Conservation (phyloP, 2,329 filamentous ascomycete species). For the Beauveria sp. region DNA sequence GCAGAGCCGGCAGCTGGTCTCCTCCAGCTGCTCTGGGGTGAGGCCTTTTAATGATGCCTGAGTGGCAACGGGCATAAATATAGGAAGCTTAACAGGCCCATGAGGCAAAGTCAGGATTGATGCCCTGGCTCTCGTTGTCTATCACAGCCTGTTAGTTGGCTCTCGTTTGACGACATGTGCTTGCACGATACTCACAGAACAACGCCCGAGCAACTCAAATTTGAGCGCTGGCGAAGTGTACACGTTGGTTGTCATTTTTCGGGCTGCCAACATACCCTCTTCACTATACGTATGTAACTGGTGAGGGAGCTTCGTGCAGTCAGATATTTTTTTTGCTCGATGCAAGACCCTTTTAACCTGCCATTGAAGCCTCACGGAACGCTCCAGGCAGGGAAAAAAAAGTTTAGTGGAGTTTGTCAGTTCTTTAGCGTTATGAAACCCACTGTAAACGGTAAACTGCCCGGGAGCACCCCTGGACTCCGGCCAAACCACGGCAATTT, state of each 20-base stretch:
- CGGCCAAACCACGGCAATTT: slow-evolving; percentile 12
- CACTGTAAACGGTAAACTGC: background rate
- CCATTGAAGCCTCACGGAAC: background rate
- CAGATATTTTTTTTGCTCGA: background rate
- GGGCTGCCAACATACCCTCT: slow-evolving; percentile 23
- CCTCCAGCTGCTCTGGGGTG: slow-evolving; percentile 84
- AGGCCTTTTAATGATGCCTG: slow-evolving; percentile 93
- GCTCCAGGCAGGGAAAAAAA: background rate
- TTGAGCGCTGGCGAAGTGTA: slow-evolving; percentile 59
- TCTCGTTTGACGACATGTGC: background rate
- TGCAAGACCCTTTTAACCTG: background rate
- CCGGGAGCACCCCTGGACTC: background rate
- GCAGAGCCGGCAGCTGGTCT: slow-evolving; percentile 82
- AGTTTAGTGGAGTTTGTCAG: slow-evolving; percentile 3
- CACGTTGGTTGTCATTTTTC: slow-evolving; percentile 44
- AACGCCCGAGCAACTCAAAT: slow-evolving; percentile 70
- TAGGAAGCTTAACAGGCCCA: slow-evolving; percentile 79
- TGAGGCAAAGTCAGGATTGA: slow-evolving; percentile 84
- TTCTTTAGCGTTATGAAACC: background rate
- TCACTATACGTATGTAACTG: background rate
- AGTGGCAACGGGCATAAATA: slow-evolving; percentile 98
- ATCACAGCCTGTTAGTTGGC: slow-evolving; percentile 7
- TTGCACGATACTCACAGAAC: slow-evolving; percentile 56
- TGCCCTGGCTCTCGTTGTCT: slow-evolving; percentile 93
- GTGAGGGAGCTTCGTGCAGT: slow-evolving; percentile 1